These are phyloP conservation scores for Starmerella asiatica DNA, from an alignment of 805 yeast genomes.

Conservation along the genomic window DNA sequence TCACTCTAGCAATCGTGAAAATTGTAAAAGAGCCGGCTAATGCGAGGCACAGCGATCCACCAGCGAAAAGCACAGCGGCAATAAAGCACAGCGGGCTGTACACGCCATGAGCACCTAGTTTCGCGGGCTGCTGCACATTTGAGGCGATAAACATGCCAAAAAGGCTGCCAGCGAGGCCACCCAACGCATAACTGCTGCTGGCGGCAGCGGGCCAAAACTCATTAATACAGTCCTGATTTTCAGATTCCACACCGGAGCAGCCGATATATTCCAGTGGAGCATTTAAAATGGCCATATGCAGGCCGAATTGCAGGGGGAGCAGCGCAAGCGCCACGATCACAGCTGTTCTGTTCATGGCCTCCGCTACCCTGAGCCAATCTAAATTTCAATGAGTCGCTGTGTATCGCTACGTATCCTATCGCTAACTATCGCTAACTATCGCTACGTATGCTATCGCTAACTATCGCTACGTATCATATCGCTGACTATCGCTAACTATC, in stretches of 20 bases:
- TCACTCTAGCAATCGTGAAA: conserved; percentile 43
- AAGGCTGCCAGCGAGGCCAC: conserved; percentile 67
- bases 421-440: no score
- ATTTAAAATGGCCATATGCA: conserved; percentile 87
- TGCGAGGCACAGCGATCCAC: conserved; percentile 36
- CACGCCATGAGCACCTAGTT: conserved; percentile 1
- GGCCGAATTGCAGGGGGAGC: conserved; percentile 61
- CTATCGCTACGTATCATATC: no score
- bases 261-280: conserved; percentile 68
- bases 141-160: conserved; percentile 19
- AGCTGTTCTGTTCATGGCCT: neutral
- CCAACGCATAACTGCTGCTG: conserved; percentile 68
- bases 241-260: conserved; percentile 30
- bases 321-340: conserved; percentile 1
- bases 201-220: conserved; percentile 53
- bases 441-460: no score
- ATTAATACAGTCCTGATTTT: conserved; percentile 38
- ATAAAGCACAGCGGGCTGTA: conserved; percentile 31
- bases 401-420: no score
- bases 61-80: conserved; percentile 51
- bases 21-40: neutral
- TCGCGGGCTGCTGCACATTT: neutral
- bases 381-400: no score
- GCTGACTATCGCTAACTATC: no score
- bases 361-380: no score